phyloP scores from a whole-genome alignment of 371 early-diverging fungal species.

The Catenaria anguillulae region DNA sequence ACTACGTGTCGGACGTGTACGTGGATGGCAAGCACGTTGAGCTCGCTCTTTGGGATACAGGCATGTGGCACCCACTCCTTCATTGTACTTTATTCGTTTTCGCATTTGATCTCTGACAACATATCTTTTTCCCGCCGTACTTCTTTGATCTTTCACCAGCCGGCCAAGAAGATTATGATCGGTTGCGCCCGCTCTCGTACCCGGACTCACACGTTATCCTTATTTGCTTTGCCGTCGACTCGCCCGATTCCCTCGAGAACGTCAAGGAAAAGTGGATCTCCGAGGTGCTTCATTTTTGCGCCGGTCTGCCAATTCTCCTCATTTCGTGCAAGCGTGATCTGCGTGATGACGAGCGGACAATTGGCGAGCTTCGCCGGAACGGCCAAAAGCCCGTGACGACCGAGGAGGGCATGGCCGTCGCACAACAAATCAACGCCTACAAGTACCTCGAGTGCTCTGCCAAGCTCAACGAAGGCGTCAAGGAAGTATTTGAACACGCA shows the following conservation, averaged over 20 bases:
- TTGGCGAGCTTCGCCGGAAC: slow-evolving; percentile 34
- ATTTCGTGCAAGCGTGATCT: slow-evolving; percentile 98
- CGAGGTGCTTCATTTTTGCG: slow-evolving; percentile 89
- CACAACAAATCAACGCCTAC: slow-evolving; percentile 70
- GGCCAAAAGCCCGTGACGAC: slow-evolving; percentile 41
- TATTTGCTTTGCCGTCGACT: slow-evolving; percentile 53
- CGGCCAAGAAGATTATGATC: slow-evolving; percentile 88
- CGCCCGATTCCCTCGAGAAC: slow-evolving; percentile 5
- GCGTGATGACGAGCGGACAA: slow-evolving; percentile 53
- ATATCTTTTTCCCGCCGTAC: not conserved
- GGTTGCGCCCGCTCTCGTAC: slow-evolving; percentile 92
- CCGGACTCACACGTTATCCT: slow-evolving; percentile 93
- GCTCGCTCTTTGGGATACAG: slow-evolving; percentile 95
- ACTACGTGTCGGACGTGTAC: slow-evolving; percentile 75
- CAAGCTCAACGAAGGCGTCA: slow-evolving; percentile 76
- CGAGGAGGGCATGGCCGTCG: slow-evolving; percentile 42
- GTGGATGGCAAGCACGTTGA: slow-evolving; percentile 85
- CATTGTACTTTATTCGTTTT: slow-evolving; percentile 1
- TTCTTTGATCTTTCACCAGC: no score
- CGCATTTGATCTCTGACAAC: not conserved
- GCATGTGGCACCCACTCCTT: no score
- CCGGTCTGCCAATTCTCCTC: slow-evolving; percentile 85
- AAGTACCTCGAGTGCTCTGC: slow-evolving; percentile 93
- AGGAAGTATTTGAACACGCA: slow-evolving; percentile 44
- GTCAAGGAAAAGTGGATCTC: slow-evolving; percentile 57